Percentiles rank a stretch among this genome's conserved stretches.
These are phyloP conservation scores for Aspergillus luchuensis DNA, from an alignment of 2,329 filamentous ascomycete genomes.

Conservation along the genomic window DNA sequence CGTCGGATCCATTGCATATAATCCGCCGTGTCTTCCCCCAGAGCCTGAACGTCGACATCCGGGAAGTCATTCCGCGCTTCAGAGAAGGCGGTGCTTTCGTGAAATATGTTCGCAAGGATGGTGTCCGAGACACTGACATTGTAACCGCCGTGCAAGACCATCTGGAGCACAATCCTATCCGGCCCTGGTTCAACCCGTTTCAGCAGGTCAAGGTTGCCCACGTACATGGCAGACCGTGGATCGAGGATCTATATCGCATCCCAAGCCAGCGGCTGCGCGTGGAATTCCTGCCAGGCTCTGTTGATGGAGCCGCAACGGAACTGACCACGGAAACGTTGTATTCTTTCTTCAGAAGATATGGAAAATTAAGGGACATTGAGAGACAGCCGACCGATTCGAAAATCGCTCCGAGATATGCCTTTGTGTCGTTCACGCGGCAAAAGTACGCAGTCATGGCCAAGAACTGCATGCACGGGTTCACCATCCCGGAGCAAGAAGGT, in stretches of 20 bases:
- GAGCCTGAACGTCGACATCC: constrained; percentile 67
- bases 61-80: constrained; percentile 77
- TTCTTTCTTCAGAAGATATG: constrained; percentile 83
- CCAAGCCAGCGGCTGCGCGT: constrained; percentile 76
- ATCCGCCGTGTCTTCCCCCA: constrained; percentile 64
- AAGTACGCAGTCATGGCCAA: constrained; percentile 83
- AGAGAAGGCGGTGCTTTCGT: constrained; percentile 94
- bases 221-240: constrained; percentile 85
- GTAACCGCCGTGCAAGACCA: constrained; percentile 64
- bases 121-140: constrained; percentile 55
- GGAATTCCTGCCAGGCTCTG: constrained; percentile 75
- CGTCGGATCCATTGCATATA: constrained; percentile 59
- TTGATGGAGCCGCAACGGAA: constrained; percentile 73
- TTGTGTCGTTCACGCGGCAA: constrained; percentile 72
- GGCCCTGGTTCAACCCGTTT: constrained; percentile 89
- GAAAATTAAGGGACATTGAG: constrained; percentile 83
- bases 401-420: constrained; percentile 75
- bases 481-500: constrained; percentile 67
- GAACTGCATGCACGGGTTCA: constrained; percentile 87
- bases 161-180: constrained; percentile 70
- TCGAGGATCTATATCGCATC: constrained; percentile 85
- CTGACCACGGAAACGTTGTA: constrained; percentile 86
- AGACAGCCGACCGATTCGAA: constrained; percentile 86
- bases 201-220: constrained; percentile 68
- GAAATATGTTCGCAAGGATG: constrained; percentile 68